These are phyloP conservation scores for Colletotrichum limetticola DNA, from an alignment of 2,329 filamentous ascomycete species.

Conservation along the genomic window DNA sequence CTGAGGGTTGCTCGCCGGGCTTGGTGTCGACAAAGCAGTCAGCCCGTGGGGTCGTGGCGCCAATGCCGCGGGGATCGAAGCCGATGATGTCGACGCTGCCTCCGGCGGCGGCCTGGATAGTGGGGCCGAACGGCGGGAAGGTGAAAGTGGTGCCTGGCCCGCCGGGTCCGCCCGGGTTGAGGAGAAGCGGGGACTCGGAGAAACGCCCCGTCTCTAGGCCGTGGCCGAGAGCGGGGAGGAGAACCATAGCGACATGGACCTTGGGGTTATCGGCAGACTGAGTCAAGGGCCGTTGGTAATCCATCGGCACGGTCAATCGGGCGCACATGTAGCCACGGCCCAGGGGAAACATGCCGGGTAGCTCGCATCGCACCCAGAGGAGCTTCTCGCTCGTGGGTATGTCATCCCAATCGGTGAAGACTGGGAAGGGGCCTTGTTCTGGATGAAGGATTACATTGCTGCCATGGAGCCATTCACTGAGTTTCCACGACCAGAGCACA, in stretches of 20 bases:
- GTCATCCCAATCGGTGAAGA: constrained; percentile 41
- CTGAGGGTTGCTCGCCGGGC: neutral
- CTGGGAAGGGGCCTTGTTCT: neutral
- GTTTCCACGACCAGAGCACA: constrained; percentile 19
- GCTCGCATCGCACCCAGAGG: constrained; percentile 55
- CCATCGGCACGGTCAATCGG: constrained; percentile 58
- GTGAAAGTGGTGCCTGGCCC: constrained; percentile 50
- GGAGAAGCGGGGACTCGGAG: constrained; percentile 51
- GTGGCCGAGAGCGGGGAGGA: constrained; percentile 45
- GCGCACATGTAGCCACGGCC: constrained; percentile 49
- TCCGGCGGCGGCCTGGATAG: constrained; percentile 50
- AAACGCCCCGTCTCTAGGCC: constrained; percentile 42
- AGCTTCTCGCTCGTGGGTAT: constrained; percentile 57
- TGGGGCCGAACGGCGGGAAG: constrained; percentile 38
- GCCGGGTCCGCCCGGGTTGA: constrained; percentile 61
- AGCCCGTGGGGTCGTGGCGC: constrained; percentile 49
- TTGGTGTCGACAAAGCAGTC: constrained; percentile 48
- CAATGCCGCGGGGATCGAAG: constrained; percentile 59
- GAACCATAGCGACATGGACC: constrained; percentile 51
- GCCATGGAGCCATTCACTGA: constrained; percentile 5
- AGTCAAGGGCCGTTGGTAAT: constrained; percentile 54
- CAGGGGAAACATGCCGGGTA: constrained; percentile 36
- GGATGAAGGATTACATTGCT: constrained; percentile 8
- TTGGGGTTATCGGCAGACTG: constrained; percentile 44
- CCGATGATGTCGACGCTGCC: constrained; percentile 55